Conservation (phyloP, 1,284 basidiomycete genomes). For the Rhodotorula sp. region DNA sequence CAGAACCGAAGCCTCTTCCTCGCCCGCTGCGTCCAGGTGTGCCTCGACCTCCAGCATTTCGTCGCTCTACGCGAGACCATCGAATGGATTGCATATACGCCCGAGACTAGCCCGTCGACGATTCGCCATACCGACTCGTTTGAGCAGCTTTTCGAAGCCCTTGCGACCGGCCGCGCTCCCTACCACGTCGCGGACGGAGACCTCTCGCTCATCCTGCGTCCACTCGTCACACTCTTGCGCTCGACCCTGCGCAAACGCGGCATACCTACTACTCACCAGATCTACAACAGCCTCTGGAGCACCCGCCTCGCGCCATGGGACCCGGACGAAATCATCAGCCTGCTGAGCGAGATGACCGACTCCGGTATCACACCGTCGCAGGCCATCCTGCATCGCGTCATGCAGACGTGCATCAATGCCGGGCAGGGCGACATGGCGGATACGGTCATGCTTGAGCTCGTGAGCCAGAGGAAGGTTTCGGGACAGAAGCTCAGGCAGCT, state of each 20-base stretch:
- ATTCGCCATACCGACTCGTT: constrained; percentile 11
- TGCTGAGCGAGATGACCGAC: constrained; percentile 16
- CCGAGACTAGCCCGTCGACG: background rate
- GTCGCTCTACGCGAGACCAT: constrained; percentile 35
- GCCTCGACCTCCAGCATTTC: constrained; percentile 31
- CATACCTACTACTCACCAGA: constrained; percentile 8
- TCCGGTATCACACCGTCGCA: constrained; percentile 1
- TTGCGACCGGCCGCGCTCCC: constrained; percentile 9
- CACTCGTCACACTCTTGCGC: constrained; percentile 9
- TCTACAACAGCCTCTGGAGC: constrained; percentile 22
- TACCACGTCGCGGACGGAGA: background rate
- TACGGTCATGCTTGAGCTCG: background rate
- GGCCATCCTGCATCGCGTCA: constrained; percentile 16
- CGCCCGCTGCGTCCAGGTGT: constrained; percentile 29
- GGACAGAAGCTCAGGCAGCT: too few species aligned
- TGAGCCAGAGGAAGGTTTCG: too few species aligned
- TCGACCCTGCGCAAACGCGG: constrained; percentile 8
- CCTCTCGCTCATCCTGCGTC: constrained; percentile 6
- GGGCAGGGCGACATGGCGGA: background rate
- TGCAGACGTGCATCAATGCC: constrained; percentile 4
- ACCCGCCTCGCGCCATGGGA: constrained; percentile 20
- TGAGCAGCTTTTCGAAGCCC: constrained; percentile 22
- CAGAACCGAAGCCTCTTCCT: constrained; percentile 26
- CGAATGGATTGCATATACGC: constrained; percentile 26
- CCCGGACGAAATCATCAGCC: constrained; percentile 3